These are phyloP conservation scores for Astragalus membranaceus DNA, from an alignment of 306 rosid species.

Conservation along the genomic window DNA sequence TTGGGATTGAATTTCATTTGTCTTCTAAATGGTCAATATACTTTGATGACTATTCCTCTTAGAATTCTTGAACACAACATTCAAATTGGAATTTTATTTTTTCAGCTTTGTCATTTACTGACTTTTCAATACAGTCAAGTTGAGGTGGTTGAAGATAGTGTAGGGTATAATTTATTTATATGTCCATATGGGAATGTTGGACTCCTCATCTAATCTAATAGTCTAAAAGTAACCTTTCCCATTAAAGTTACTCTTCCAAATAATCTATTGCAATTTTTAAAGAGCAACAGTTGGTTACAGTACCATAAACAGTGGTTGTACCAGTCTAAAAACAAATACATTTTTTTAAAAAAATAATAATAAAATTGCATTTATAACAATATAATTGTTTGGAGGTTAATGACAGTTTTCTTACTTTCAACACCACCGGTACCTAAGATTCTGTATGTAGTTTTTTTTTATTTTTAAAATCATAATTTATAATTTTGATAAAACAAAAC, in stretches of 20 bases:
- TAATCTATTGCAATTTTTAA: no score
- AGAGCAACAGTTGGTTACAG: no score
- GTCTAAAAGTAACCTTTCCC: not conserved
- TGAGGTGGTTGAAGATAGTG: slow-evolving; percentile 19
- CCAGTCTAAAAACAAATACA: no score
- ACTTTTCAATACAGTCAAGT: slow-evolving; percentile 25
- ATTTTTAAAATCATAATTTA: not conserved
- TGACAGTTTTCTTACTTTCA: no score
- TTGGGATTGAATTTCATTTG: slow-evolving; percentile 19
- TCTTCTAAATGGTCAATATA: slow-evolving; percentile 45
- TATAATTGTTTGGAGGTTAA: no score
- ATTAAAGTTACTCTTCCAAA: not conserved
- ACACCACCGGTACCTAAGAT: no score
- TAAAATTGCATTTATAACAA: no score
- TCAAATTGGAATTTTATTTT: not conserved
- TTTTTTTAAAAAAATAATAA: no score
- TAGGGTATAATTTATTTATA: no score
- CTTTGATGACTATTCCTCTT: not conserved
- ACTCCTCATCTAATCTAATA: slow-evolving; percentile 6
- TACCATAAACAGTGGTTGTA: no score
- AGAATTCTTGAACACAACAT: slow-evolving; percentile 10
- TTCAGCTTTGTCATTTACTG: slow-evolving; percentile 31
- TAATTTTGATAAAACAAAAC: not conserved
- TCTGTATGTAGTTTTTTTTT: no score
- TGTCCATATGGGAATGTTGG: slow-evolving; percentile 9